These are phyloP conservation scores for Syncephalis plumigaleata DNA, from an alignment of 371 early-diverging fungal species.

Conservation along the genomic window DNA sequence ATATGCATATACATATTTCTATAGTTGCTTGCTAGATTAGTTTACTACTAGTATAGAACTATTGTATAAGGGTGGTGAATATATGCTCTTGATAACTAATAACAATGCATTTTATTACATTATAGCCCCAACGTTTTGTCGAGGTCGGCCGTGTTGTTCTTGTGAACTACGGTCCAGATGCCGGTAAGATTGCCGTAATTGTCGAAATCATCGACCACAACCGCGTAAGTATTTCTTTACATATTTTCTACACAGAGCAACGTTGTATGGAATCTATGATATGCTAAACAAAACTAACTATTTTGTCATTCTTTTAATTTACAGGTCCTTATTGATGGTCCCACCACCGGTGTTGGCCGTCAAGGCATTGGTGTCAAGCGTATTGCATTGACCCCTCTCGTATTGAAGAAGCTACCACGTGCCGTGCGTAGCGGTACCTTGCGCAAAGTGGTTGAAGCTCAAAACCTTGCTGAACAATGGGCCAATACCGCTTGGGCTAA, in stretches of 20 bases:
- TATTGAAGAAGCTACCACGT: slow-evolving; percentile 73
- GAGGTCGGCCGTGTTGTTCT: slow-evolving; percentile 97
- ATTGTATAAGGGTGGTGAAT: no score
- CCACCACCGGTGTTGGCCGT: slow-evolving; percentile 86
- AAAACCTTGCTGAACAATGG: slow-evolving; percentile 63
- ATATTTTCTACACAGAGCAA: background rate
- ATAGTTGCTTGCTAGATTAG: no score
- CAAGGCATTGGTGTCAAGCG: slow-evolving; percentile 75
- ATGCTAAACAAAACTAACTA: no score
- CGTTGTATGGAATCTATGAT: no score
- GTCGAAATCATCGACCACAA: slow-evolving; percentile 97
- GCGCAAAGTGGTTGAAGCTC: slow-evolving; percentile 67
- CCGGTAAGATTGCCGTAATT: slow-evolving; percentile 93
- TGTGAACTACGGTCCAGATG: slow-evolving; percentile 81
- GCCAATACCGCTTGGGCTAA: slow-evolving; percentile 82
- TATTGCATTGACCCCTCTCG: slow-evolving; percentile 73
- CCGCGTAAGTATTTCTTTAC: slow-evolving; percentile 36
- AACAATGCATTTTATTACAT: no score
- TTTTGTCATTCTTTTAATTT: background rate
- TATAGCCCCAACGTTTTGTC: slow-evolving; percentile 59
- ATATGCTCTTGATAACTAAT: no score
- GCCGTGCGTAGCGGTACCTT: slow-evolving; percentile 54
- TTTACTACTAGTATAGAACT: no score
- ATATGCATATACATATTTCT: no score
- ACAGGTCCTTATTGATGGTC: slow-evolving; percentile 91